These are phyloP conservation scores for Calonectria fujianensis DNA, from an alignment of 2,329 filamentous ascomycete genomes.

Conservation along the genomic window DNA sequence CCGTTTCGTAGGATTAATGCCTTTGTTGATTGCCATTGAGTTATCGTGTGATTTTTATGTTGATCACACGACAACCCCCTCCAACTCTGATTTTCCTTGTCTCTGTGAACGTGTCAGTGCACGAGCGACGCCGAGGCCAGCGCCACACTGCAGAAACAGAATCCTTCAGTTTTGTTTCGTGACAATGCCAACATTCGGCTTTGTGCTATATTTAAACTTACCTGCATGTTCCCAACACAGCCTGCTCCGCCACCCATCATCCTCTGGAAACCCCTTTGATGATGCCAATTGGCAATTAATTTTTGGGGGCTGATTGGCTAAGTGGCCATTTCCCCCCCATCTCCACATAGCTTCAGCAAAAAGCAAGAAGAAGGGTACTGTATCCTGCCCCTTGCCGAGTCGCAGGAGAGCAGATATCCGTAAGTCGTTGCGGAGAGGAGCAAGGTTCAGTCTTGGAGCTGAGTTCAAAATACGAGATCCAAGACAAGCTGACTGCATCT, in stretches of 20 bases:
- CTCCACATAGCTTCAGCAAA: not conserved
- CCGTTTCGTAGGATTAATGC: not conserved
- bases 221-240: not conserved
- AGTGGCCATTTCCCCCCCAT: not conserved
- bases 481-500: not conserved
- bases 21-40: constrained; percentile 2
- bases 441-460: not conserved
- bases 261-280: not conserved
- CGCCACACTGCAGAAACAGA: not conserved
- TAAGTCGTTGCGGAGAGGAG: not conserved
- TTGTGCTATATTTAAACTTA: constrained; percentile 10
- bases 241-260: not conserved
- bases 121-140: not conserved
- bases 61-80: not conserved
- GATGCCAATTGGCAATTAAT: not conserved
- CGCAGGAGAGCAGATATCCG: not conserved
- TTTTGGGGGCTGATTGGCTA: not conserved
- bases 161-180: not conserved
- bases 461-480: constrained; percentile 6
- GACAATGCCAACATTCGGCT: not conserved
- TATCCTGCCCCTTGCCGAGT: not conserved
- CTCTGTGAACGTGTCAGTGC: not conserved
- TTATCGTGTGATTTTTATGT: not conserved
- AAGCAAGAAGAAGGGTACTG: not conserved
- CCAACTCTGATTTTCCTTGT: not conserved